Base-by-base conservation (phyloP, 352 stramenopile genomes). In the Pilasporangium apinafurcum region DNA sequence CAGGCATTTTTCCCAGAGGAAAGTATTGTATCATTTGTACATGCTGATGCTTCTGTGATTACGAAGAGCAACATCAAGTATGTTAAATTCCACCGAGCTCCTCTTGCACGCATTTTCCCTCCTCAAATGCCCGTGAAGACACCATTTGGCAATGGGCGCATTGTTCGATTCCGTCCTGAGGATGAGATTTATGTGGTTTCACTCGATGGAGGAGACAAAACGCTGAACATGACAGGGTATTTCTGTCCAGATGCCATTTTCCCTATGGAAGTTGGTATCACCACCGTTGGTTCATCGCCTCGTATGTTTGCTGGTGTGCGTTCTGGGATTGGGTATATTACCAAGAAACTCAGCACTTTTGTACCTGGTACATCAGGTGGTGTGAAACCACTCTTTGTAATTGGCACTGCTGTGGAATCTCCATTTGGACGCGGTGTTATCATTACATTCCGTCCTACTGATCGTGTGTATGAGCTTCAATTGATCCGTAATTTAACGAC, bases 341-440 rank as follows among this genome's bases (percentile, higher is more conserved):
- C 78, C 4, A 87, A 88, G 47, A 83, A 83, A 35, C 54, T 90
- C 12, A 84, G 68, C 36, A 86, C 65, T 14, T 88, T 90, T 42
- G 78, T 86, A 0, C 75, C 75, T 17, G 65, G 74, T 13, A 50
- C 43, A 20, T 56, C 62, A 0, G 38, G 32, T 2, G 36, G 42
- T 6, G 41, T 39, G 8, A 84, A 83, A 27, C 70, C 76, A 8
- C 40, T 82, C 5, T 86, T 76, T 48, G 59, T 56, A 7, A 53
- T 78, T 8, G 67, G 70, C 8, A 56, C 75, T 12, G 61, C 68
- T 20, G 76, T 93, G 21, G 66, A 89, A 29, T 86, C 82, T 2
- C 79, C 82, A 1, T 93, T 92, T 51, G 82, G 82, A 2, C 71
- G 68, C 29, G 82, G 64, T 8, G 59, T 83, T 22, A 75, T 91